Evolutionary conservation across 352 stramenopile species (phyloP), one percentile per base, ranked within the genome.

Genomic region (Globisporangium splendens): DNA sequence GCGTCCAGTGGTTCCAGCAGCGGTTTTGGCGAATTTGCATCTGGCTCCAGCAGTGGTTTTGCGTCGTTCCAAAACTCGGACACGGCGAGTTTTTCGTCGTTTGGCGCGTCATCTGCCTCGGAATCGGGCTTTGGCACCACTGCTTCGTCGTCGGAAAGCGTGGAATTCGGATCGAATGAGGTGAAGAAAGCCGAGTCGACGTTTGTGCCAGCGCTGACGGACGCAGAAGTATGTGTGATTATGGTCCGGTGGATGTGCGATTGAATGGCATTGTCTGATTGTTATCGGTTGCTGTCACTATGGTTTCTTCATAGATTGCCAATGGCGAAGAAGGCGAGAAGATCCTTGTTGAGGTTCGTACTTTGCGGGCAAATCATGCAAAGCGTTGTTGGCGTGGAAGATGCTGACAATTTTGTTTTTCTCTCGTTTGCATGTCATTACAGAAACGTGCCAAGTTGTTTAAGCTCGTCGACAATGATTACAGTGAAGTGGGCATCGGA

Each of bases 361-460:
- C 20, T 21, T 12, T 15, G 22, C 49, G 11, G 28, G 10, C 28
- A 35, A 35, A 8, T 4, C 28, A 35, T 35, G 28, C 28, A 35
- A 35, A 35, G 10, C 28, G 0, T 35, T 35, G 28, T 8, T 35
- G 28, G 10, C 28, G 10, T 35, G 28, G 28, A 10, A 8, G 3
- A 35, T 35, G 5, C 28, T 8, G 28, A n/a, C n/a, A n/a, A 35
- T 35, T 35, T 35, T 35, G 28, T 35, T 63, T 12, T 14, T 18
- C 17, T n/a, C 28, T 17, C 28, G 21, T 62, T 52, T 54, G 20
- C n/a, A 18, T 54, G 28, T 15, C 20, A 10, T 7, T 59, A 42
- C 22, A 91, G 79, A 86, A 88, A 86, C 83, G 83, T 14, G 68
- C 75, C 42, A 93, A 93, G 69, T 68, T 93, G 24, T 93, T 86